phyloP scores from a whole-genome alignment of 495 filamentous ascomycete species.

The Neurospora hispaniola region DNA sequence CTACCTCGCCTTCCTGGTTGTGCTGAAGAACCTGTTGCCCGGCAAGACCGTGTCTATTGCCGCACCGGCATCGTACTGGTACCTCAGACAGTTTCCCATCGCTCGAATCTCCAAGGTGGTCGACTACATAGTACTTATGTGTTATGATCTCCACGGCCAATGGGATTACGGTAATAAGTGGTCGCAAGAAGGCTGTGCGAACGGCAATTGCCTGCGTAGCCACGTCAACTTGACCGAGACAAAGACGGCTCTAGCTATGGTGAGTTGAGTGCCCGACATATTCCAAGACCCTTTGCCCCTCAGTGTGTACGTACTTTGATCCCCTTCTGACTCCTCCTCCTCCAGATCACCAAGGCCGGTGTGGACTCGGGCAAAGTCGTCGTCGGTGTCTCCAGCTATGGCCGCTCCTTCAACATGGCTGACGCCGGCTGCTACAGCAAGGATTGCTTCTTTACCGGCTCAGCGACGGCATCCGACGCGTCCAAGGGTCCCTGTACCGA shows the following conservation, averaged over 20 bases:
- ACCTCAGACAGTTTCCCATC: conserved; percentile 21
- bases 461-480: conserved; percentile 5
- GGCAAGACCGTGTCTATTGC: conserved; percentile 20
- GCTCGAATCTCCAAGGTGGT: conserved; percentile 11
- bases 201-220: conserved; percentile 29
- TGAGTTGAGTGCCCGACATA: background rate
- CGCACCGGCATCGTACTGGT: conserved; percentile 22
- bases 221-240: conserved; percentile 38
- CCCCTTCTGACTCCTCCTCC: background rate
- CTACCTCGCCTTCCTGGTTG: conserved; percentile 14
- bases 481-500: conserved; percentile 25
- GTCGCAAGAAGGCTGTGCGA: conserved; percentile 18
- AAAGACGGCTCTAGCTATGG: conserved; percentile 26
- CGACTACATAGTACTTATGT: conserved; percentile 26
- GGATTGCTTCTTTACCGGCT: conserved; percentile 7
- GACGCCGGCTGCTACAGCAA: conserved; percentile 1
- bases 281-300: background rate
- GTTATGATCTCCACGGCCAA: conserved; percentile 21
- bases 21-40: conserved; percentile 8
- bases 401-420: conserved; percentile 25
- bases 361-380: conserved; percentile 29
- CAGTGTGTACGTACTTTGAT: background rate
- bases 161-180: conserved; percentile 11
- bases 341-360: conserved; percentile 37
- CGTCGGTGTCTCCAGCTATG: conserved; percentile 27